Evolutionary conservation across 345 rosid genomes (phyloP).

Genomic region (Salix arbutifolia): DNA sequence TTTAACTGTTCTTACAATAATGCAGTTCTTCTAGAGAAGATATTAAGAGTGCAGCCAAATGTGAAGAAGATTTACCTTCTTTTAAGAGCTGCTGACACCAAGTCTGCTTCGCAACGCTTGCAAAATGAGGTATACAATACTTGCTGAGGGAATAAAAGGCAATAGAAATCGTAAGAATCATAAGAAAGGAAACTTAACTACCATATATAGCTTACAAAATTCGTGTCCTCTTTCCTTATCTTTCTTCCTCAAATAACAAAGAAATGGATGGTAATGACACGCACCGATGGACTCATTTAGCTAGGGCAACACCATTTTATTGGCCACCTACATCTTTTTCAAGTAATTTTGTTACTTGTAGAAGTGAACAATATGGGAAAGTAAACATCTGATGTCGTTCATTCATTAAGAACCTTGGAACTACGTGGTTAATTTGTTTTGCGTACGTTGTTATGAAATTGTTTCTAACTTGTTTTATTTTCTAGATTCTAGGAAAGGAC

Average conservation of each 20-base stretch:
- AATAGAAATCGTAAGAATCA: neutral
- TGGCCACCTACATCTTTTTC: no score
- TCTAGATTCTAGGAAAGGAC: slow-evolving; percentile 23
- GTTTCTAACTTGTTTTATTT: neutral
- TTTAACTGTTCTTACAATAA: neutral
- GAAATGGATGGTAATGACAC: no score
- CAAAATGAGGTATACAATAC: slow-evolving; percentile 51
- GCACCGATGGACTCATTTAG: no score
- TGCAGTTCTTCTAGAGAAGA: slow-evolving; percentile 80
- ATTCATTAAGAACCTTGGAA: neutral
- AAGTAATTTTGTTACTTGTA: neutral
- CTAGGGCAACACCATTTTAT: no score
- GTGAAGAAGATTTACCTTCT: slow-evolving; percentile 76
- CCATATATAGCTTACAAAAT: neutral
- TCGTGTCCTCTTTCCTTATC: neutral
- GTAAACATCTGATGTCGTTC: neutral
- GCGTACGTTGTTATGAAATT: neutral
- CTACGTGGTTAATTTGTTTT: no score
- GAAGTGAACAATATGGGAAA: neutral
- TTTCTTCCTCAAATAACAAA: no score
- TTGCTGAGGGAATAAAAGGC: neutral
- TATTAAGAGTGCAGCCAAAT: slow-evolving; percentile 72
- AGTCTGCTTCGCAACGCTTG: slow-evolving; percentile 59
- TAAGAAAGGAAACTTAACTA: neutral
- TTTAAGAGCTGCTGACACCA: slow-evolving; percentile 64